Percentiles rank a stretch among this genome's conserved stretches.
These are phyloP conservation scores for Umbelopsis sp. DNA, from an alignment of 192 early-diverging fungal genomes.

Conservation along the genomic window DNA sequence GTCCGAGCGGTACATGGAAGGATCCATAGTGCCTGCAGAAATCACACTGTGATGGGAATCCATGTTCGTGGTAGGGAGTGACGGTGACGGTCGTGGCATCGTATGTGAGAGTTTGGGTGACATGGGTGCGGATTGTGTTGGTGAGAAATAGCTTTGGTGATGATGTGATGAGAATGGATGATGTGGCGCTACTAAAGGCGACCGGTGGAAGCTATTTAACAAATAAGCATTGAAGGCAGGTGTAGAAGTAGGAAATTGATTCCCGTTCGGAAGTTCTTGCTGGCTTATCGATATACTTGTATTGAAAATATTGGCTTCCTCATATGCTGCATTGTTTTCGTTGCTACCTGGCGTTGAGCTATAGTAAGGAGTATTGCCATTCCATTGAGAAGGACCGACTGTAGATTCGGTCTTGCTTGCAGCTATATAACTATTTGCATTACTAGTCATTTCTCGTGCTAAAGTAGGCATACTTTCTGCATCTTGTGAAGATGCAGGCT, in stretches of 20 bases:
- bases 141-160: slow-evolving; percentile 15
- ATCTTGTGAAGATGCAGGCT: slow-evolving; percentile 30
- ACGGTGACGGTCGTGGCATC: background rate
- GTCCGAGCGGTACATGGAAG: background rate
- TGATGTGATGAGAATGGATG: slow-evolving; percentile 32
- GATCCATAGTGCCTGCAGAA: background rate
- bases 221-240: slow-evolving; percentile 30
- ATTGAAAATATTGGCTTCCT: background rate
- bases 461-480: background rate
- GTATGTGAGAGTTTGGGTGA: slow-evolving; percentile 8
- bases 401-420: background rate
- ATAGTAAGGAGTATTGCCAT: background rate
- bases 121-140: background rate
- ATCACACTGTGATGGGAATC: slow-evolving; percentile 1
- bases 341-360: background rate
- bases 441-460: background rate
- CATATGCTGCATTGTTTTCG: background rate
- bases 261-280: background rate
- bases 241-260: background rate
- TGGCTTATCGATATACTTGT: slow-evolving; percentile 2
- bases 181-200: slow-evolving; percentile 39
- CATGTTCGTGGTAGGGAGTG: background rate
- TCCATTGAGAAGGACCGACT: background rate
- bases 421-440: background rate
- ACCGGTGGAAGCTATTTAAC: slow-evolving; percentile 36